Percentiles rank a stretch among this genome's conserved stretches.
These are phyloP conservation scores for Leptosphaerulina australis DNA, from an alignment of 2,329 filamentous ascomycete genomes.

Conservation along the genomic window DNA sequence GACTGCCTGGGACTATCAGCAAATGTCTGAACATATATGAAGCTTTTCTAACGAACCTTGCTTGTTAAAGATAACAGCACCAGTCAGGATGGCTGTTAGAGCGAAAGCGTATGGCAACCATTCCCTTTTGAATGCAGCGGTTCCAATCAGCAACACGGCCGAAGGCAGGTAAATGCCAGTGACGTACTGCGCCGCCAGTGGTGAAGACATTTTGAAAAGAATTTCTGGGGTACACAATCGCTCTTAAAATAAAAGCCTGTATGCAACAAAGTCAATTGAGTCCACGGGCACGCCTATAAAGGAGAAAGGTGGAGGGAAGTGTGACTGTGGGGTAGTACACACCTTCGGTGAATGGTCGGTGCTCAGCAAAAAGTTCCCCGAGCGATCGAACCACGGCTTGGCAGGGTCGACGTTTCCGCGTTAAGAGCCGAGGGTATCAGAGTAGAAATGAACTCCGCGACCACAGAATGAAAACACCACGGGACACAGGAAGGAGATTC, in stretches of 20 bases:
- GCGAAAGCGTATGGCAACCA: conserved; percentile 70
- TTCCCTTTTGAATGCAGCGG: conserved; percentile 77
- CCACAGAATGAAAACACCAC: not conserved
- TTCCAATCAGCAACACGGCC: conserved; percentile 75
- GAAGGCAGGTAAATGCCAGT: conserved; percentile 85
- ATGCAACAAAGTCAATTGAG: conserved; percentile 6
- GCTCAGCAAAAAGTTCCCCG: conserved; percentile 9
- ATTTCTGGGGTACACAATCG: not conserved
- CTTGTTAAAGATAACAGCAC: conserved; percentile 11
- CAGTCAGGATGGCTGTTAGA: conserved; percentile 66
- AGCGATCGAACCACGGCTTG: conserved; percentile 4
- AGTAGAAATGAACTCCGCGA: conserved; percentile 9
- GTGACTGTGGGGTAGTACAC: conserved; percentile 8
- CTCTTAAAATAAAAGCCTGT: not conserved
- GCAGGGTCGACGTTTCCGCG: conserved; percentile 14
- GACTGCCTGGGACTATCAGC: conserved; percentile 58
- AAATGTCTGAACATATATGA: not conserved
- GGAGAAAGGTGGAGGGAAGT: not conserved
- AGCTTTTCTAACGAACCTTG: not conserved
- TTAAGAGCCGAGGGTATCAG: conserved; percentile 1
- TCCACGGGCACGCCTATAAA: not conserved
- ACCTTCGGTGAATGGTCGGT: conserved; percentile 14
- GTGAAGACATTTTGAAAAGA: conserved; percentile 25
- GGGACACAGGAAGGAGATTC: not conserved
- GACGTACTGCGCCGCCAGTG: conserved; percentile 57